Evolutionary conservation across 169 alveolate species (phyloP).

Genomic region (Plasmodium relictum): DNA sequence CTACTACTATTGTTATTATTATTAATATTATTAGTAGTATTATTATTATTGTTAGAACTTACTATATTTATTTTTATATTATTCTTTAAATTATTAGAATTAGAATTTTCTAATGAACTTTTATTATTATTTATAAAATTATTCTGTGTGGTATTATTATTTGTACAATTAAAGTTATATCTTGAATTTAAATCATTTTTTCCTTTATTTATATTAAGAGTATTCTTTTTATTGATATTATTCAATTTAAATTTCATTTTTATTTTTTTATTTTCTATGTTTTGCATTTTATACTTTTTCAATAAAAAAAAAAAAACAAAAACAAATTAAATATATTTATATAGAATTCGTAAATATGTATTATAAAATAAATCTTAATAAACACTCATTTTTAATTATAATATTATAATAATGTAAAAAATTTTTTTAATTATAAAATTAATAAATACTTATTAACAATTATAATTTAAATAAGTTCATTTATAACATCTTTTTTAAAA

Average conservation of each 20-base stretch:
- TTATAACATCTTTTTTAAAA: too few species aligned
- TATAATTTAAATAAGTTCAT: too few species aligned
- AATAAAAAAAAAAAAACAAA: constrained; percentile 25
- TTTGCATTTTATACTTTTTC: constrained; percentile 64
- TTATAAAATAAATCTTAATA: too few species aligned
- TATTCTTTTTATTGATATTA: constrained; percentile 40
- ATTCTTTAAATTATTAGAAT: constrained; percentile 14
- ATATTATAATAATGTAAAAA: too few species aligned
- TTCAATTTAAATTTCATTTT: constrained; percentile 64
- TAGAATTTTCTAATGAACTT: constrained; percentile 15
- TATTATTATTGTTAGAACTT: constrained; percentile 32
- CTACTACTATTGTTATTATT: too few species aligned
- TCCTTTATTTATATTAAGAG: constrained; percentile 18
- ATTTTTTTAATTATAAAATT: too few species aligned
- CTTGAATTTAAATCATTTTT: constrained; percentile 14
- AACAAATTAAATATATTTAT: constrained; percentile 3
- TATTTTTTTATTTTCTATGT: constrained; percentile 61
- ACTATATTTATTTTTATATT: constrained; percentile 66
- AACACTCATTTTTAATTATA: too few species aligned
- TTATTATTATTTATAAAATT: constrained; percentile 8
- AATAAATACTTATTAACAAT: too few species aligned
- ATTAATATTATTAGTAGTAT: too few species aligned
- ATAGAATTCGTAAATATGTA: too few species aligned
- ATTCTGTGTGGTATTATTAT: background rate
- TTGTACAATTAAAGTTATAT: background rate